Base-by-base conservation (phyloP, 1,284 basidiomycete species). In the Cystobasidiaceae sp. region DNA sequence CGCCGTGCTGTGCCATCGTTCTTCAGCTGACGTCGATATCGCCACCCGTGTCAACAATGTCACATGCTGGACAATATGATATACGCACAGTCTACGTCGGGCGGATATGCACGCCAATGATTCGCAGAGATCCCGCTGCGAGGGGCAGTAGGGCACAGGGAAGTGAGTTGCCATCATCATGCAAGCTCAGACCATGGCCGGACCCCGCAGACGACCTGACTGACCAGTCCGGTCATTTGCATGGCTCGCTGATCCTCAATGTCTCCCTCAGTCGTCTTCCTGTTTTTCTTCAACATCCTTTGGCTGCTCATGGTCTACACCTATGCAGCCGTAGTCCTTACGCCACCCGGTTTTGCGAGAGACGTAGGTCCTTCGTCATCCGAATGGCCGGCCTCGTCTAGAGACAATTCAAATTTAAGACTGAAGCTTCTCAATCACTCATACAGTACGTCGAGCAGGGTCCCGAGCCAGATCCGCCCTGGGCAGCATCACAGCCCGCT, bases 331-430 rank as follows among this genome's bases (percentile, higher is more conserved):
- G 67, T 69, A 5, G 65, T 70, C 21, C 33, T 37, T 6, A 71
- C 69, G 13, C 39, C 67, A 7, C 72, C 72, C 1, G 72, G 72
- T 5, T 71, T 55, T 52, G 72, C 71, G 3, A 45, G 55, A 33
- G 71, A 73, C 46, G 71, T 71, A 6, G 34, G 71, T 30, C 58
- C n/a, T n/a, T n/a, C n/a, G n/a, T n/a, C n/a, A n/a, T n/a, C n/a
- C n/a, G n/a, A n/a, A n/a, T n/a, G n/a, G n/a, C n/a, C n/a, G n/a
- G n/a, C n/a, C n/a, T n/a, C n/a, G n/a, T n/a, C n/a, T n/a, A n/a
- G n/a, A n/a, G n/a, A n/a, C n/a, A n/a, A n/a, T n/a, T n/a, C n/a
- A n/a, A n/a, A n/a, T n/a, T n/a, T n/a, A n/a, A n/a, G n/a, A n/a
- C n/a, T n/a, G n/a, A n/a, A n/a, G n/a, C n/a, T n/a, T n/a, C 30